Percentiles rank a stretch among this genome's conserved stretches.
Evolutionary conservation across 306 rosid genomes (phyloP).

Genomic region (Fagus sylvatica): DNA sequence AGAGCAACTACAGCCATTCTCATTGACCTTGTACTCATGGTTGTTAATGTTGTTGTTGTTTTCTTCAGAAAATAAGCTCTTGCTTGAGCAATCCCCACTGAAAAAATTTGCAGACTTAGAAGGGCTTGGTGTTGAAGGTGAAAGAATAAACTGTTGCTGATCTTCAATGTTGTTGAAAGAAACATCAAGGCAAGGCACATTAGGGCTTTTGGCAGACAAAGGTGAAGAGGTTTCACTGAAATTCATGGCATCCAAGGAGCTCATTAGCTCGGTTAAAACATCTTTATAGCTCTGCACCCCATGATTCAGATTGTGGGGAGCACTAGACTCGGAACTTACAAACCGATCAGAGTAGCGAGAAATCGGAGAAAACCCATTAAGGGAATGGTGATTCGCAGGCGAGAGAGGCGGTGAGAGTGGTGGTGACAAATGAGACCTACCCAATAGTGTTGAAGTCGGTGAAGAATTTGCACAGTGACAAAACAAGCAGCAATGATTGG

Average conservation of each 20-base stretch:
- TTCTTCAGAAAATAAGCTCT: slow-evolving; percentile 1
- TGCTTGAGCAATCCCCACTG: slow-evolving; percentile 8
- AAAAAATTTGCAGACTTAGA: slow-evolving; percentile 26
- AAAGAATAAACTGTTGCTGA: slow-evolving; percentile 53
- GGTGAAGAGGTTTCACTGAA: slow-evolving; percentile 46
- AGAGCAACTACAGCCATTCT: slow-evolving; percentile 29
- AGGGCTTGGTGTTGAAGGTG: slow-evolving; percentile 47
- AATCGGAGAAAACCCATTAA: slow-evolving; percentile 38
- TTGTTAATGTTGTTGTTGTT: background rate
- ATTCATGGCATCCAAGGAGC: slow-evolving; percentile 61
- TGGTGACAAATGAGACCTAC: slow-evolving; percentile 67
- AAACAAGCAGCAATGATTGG: slow-evolving; percentile 50
- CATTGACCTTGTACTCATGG: slow-evolving; percentile 17
- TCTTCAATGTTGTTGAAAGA: slow-evolving; percentile 24
- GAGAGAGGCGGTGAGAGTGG: slow-evolving; percentile 71
- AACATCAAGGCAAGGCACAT: slow-evolving; percentile 52
- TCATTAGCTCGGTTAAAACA: slow-evolving; percentile 50
- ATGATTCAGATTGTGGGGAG: slow-evolving; percentile 2
- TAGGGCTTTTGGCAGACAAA: slow-evolving; percentile 19
- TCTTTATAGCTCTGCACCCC: slow-evolving; percentile 46
- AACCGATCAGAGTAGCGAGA: slow-evolving; percentile 38
- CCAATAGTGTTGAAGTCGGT: slow-evolving; percentile 76
- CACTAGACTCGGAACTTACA: slow-evolving; percentile 11
- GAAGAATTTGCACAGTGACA: slow-evolving; percentile 48
- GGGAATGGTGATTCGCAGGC: slow-evolving; percentile 38